Evolutionary conservation across 2,329 filamentous ascomycete species (phyloP).

Genomic region (Ceratocystis harringtonii): DNA sequence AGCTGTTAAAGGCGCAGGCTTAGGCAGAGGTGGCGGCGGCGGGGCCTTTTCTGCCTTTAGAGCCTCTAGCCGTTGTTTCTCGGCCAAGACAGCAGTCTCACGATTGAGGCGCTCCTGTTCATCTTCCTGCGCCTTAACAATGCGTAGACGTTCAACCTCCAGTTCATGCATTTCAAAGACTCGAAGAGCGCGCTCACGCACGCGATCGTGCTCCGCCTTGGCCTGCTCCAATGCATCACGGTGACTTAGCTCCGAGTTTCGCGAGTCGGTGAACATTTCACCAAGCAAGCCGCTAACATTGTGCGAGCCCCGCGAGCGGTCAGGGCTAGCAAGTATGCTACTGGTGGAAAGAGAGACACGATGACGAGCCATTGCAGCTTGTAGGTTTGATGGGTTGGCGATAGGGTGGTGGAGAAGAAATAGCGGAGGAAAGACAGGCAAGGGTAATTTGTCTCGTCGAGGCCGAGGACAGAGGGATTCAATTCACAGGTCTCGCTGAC

Average conservation of each 20-base stretch:
- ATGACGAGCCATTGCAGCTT: constrained; percentile 10
- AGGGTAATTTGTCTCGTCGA: neutral
- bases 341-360: constrained; percentile 11
- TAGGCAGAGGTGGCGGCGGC: constrained; percentile 28
- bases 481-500: neutral
- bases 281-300: constrained; percentile 36
- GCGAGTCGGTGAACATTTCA: constrained; percentile 45
- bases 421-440: neutral
- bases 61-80: constrained; percentile 35
- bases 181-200: constrained; percentile 38
- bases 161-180: constrained; percentile 35
- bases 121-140: constrained; percentile 31
- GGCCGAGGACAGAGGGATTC: neutral
- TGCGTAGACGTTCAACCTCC: constrained; percentile 30
- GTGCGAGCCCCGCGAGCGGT: constrained; percentile 27
- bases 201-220: constrained; percentile 49
- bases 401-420: neutral
- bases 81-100: constrained; percentile 32
- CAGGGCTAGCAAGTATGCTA: constrained; percentile 22
- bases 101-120: constrained; percentile 33
- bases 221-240: constrained; percentile 51
- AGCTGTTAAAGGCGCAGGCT: constrained; percentile 19
- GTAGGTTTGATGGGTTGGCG: neutral
- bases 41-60: constrained; percentile 33
- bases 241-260: constrained; percentile 48